Evolutionary conservation across 192 early-diverging fungal species (phyloP).

Genomic region (Rhizophlyctis rosea): DNA sequence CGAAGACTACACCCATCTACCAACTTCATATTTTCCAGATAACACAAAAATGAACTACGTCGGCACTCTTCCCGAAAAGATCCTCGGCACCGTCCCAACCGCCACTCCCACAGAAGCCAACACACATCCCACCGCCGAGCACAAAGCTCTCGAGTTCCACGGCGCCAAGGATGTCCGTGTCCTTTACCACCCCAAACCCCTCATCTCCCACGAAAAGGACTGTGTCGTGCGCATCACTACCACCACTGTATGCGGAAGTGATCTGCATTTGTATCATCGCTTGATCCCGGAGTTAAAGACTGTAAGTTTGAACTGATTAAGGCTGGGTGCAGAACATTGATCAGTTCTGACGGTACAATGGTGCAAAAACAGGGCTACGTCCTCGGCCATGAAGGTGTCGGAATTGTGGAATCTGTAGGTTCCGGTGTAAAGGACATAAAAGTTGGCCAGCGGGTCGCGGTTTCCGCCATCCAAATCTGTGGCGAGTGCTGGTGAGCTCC

Average conservation of each 20-base stretch:
- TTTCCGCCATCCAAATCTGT: constrained; percentile 44
- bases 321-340: too few relatives aligned
- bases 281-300: constrained; percentile 43
- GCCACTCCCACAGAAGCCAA: neutral
- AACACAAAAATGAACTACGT: too few relatives aligned
- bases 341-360: too few relatives aligned
- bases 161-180: constrained; percentile 15
- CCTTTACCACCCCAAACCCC: constrained; percentile 28
- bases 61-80: neutral
- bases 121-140: constrained; percentile 4
- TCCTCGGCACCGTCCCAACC: constrained; percentile 11
- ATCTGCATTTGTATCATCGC: constrained; percentile 46
- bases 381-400: constrained; percentile 53
- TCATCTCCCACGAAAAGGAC: constrained; percentile 39
- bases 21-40: too few relatives aligned
- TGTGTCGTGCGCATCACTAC: constrained; percentile 43
- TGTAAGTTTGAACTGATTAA: constrained; percentile 14
- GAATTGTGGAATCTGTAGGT: constrained; percentile 46
- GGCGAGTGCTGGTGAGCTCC: constrained; percentile 47
- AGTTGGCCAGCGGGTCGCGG: constrained; percentile 45
- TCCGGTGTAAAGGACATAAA: constrained; percentile 39
- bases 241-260: constrained; percentile 48
- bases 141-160: neutral
- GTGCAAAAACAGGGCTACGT: constrained; percentile 42
- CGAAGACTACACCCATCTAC: too few relatives aligned